phyloP scores from a whole-genome alignment of 2,329 filamentous ascomycete genomes.

The Helotiales sp. region DNA sequence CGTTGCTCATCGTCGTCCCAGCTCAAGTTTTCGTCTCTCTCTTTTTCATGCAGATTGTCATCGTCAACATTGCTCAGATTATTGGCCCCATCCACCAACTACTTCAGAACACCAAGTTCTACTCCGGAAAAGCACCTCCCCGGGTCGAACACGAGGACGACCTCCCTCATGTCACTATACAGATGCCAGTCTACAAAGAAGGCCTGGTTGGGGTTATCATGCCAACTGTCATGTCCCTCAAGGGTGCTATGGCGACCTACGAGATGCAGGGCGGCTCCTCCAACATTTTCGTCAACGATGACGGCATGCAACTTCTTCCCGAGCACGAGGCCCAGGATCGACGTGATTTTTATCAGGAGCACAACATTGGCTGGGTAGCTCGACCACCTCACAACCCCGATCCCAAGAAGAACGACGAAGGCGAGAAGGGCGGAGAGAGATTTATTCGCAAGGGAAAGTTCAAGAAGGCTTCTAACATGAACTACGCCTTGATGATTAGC shows the following conservation, averaged over 20 bases:
- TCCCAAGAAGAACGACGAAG: slow-evolving; percentile 52
- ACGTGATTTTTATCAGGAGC: slow-evolving; percentile 61
- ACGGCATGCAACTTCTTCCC: slow-evolving; percentile 67
- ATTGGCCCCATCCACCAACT: slow-evolving; percentile 56
- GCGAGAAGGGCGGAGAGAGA: slow-evolving; percentile 22
- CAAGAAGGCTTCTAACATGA: slow-evolving; percentile 80
- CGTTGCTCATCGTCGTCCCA: slow-evolving; percentile 56
- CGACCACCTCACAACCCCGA: slow-evolving; percentile 58
- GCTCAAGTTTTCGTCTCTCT: slow-evolving; percentile 60
- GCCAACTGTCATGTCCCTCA: slow-evolving; percentile 60
- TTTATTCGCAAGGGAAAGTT: slow-evolving; percentile 67
- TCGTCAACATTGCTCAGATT: slow-evolving; percentile 56
- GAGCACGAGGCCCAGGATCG: slow-evolving; percentile 54
- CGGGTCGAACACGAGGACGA: slow-evolving; percentile 46
- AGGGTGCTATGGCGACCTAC: slow-evolving; percentile 62
- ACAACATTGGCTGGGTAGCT: slow-evolving; percentile 61
- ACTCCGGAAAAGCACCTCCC: slow-evolving; percentile 43
- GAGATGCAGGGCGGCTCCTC: slow-evolving; percentile 68
- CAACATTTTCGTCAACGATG: slow-evolving; percentile 71
- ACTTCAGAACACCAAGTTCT: slow-evolving; percentile 51
- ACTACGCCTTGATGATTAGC: slow-evolving; percentile 56
- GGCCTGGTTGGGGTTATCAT: slow-evolving; percentile 55
- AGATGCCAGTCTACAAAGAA: slow-evolving; percentile 58
- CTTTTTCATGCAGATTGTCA: slow-evolving; percentile 57
- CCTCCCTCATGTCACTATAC: slow-evolving; percentile 55